These are phyloP conservation scores for Sideroxylon spinosum DNA, from an alignment of 179 eudicot species.

Conservation along the genomic window DNA sequence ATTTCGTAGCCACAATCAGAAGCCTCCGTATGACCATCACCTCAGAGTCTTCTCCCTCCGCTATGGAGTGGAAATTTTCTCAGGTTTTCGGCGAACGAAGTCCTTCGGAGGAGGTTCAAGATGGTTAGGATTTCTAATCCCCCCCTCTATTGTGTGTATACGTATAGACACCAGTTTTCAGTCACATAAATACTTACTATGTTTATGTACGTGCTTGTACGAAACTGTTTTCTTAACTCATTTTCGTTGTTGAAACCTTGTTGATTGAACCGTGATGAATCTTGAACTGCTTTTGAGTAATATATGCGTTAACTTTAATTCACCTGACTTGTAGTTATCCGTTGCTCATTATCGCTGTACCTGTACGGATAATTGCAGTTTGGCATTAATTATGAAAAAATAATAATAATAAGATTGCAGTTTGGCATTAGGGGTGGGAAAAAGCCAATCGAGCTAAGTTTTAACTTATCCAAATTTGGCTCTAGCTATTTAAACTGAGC, in stretches of 20 bases:
- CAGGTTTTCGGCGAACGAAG: slow-evolving; percentile 44
- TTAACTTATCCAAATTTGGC: too few relatives aligned
- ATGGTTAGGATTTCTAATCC: slow-evolving; percentile 23
- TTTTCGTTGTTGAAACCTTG: background rate
- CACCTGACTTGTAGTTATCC: background rate
- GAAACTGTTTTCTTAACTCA: background rate
- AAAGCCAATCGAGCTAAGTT: too few relatives aligned
- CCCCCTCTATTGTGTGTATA: background rate
- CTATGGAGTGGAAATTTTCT: slow-evolving; percentile 38
- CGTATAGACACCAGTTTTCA: too few relatives aligned
- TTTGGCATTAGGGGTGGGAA: too few relatives aligned
- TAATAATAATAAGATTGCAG: too few relatives aligned
- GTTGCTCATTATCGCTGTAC: background rate
- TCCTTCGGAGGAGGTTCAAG: slow-evolving; percentile 37
- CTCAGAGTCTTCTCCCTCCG: slow-evolving; percentile 23
- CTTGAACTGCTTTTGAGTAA: background rate
- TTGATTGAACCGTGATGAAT: background rate
- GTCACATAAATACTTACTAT: background rate
- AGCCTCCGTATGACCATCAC: slow-evolving; percentile 14
- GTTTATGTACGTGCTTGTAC: background rate
- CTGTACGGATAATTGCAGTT: background rate
- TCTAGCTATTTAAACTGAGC: too few relatives aligned
- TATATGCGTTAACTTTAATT: background rate
- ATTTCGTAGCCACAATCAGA: background rate
- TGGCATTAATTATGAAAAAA: too few relatives aligned